Evolutionary conservation across 106 monocot species (phyloP), one percentile per base, ranked within the genome.

Genomic region (Agapanthus africanus): DNA sequence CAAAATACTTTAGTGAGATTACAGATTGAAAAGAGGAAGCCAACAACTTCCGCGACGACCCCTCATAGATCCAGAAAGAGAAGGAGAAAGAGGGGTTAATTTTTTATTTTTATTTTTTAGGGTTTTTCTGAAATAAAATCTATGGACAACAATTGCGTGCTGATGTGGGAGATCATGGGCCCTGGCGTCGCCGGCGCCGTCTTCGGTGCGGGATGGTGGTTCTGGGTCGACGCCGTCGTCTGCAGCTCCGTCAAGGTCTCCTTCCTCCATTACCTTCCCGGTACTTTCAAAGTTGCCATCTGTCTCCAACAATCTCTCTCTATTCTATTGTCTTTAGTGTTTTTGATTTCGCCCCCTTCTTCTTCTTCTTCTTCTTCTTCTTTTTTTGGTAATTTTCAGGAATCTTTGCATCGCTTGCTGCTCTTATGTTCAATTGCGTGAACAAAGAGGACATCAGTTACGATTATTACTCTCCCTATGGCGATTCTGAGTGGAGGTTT

Each of bases 181-280:
- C 94, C 94, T 3, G 90, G 95, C 11, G 30, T 88, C 60, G 81
- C 95, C 71, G 95, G 95, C 35, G 91, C 91, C 16, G 91, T 91
- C 10, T 95, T 95, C 71, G 91, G 88, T 19, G 85, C 83, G 16
- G 95, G 88, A 1, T 95, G 95, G 95, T 91, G 95, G 95, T 84
- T 95, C 82, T 95, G 88, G 95, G 91, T 91, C 76, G 88, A 88
- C 57, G 86, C 95, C 79, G 88, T 88, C 51, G 88, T 91, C 60
- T 95, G 91, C 79, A 95, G 88, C 74, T 70, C 81, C 71, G 91
- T 82, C 52, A 78, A 75, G 44, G 80, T 95, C 73, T 73, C 91
- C 37, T 91, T 95, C 78, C 75, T 91, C 76, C 91, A 95, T 54
- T 91, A 88, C 77, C 84, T 95, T n/a, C 95, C 95, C 8, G 95